Percentiles rank a stretch among this genome's conserved stretches.
phyloP scores from a whole-genome alignment of 2,329 filamentous ascomycete species.

The Nothopassalora personata region DNA sequence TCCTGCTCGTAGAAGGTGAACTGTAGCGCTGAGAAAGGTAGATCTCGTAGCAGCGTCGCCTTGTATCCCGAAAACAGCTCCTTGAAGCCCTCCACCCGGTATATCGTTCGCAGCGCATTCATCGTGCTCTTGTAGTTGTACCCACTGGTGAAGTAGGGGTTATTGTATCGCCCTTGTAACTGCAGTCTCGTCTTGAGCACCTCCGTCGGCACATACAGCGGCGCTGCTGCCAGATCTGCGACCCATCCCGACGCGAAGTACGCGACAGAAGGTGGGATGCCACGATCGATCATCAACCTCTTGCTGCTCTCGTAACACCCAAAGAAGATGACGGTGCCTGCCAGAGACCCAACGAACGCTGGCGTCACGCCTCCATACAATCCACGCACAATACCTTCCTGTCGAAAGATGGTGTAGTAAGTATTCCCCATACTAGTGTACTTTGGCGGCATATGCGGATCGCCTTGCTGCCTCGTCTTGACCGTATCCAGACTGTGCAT shows the following conservation, averaged over 20 bases:
- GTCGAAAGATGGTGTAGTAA: conserved; percentile 86
- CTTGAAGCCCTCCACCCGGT: conserved; percentile 70
- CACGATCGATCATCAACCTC: conserved; percentile 75
- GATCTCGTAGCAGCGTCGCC: conserved; percentile 86
- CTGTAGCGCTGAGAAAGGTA: conserved; percentile 92
- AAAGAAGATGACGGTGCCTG: conserved; percentile 91
- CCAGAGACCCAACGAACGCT: conserved; percentile 85
- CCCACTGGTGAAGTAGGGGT: conserved; percentile 85
- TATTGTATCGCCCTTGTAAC: conserved; percentile 90
- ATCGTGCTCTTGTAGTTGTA: conserved; percentile 90
- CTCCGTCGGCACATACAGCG: conserved; percentile 94
- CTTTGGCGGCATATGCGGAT: conserved; percentile 85
- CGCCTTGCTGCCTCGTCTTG: conserved; percentile 95
- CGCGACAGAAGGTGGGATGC: conserved; percentile 73
- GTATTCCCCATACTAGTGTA: conserved; percentile 87
- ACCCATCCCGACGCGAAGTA: conserved; percentile 88
- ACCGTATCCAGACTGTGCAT: conserved; percentile 99
- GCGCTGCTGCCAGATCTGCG: conserved; percentile 83
- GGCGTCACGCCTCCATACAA: conserved; percentile 92
- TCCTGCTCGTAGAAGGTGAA: conserved; percentile 99
- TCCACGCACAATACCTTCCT: conserved; percentile 81
- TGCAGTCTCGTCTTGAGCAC: conserved; percentile 96
- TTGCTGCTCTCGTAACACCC: conserved; percentile 96
- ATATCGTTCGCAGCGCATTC: conserved; percentile 81
- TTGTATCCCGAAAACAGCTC: conserved; percentile 97